Evolutionary conservation across 345 rosid genomes (phyloP), one percentile per base, ranked within the genome.

Genomic region (Hypericum perforatum): DNA sequence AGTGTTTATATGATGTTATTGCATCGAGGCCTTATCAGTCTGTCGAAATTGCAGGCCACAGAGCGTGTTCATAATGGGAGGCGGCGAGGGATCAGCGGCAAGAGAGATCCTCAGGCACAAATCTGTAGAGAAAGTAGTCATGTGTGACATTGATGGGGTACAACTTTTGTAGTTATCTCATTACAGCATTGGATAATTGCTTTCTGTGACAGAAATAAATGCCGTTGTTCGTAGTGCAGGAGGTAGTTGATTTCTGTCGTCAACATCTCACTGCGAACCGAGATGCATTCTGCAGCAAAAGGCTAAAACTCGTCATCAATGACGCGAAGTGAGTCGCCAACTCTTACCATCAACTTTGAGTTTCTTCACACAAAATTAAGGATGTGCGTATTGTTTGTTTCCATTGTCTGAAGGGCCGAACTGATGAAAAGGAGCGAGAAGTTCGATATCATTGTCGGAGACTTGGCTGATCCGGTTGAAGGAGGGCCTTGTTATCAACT

Each of bases 61-160:
- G 57, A 73, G 69, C 0, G 76, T 87, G 60, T 91, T 86, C 60
- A 84, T 91, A 51, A 91, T 91, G 98, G 98, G 98, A 56, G 96
- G 96, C 22, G 98, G 96, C 5, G 98, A 91, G 71, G 98, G 98
- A n/a, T 91, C 98, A 53, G 84, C 98, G 37, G 96, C 98, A n/a
- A 84, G 98, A 60, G 98, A 91, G 70, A 81, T 76, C 32, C 80
- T 91, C 42, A 84, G 79, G 76, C 96, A 91, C 60, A 63, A 64
- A 38, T 61, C 82, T 0, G 71, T 87, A 13, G 85, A 84, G 45
- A 69, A 75, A 69, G 95, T 91, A 16, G 94, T 91, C 63, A 87
- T 91, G 98, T 91, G 98, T 73, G 98, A 87, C 45, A 91, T 91
- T 7, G 98, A 91, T 66, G 69, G 78, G 94, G 97, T 89, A 70